Evolutionary conservation across 768 basidiomycete genomes (phyloP).

Genomic region (Hypholoma fasciculare): DNA sequence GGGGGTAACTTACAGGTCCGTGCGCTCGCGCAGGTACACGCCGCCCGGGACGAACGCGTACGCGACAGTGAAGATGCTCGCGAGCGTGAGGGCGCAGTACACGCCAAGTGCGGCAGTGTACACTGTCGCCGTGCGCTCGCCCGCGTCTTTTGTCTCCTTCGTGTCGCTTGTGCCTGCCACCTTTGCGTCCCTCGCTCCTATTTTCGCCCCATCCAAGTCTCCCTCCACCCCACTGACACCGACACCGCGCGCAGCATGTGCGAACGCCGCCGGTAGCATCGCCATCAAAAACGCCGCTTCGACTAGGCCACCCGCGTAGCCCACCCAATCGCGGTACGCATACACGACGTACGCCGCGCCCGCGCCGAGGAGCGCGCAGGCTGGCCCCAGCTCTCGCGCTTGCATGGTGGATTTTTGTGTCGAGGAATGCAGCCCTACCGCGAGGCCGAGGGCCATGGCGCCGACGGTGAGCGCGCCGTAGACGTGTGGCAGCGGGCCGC

Average conservation of each 20-base stretch:
- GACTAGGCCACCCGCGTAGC: constrained; percentile 67
- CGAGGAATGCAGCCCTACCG: constrained; percentile 31
- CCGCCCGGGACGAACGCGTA: constrained; percentile 92
- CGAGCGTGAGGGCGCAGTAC: constrained; percentile 62
- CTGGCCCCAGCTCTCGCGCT: no score
- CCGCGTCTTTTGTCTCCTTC: not conserved
- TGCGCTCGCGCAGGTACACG: constrained; percentile 70
- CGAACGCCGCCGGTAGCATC: constrained; percentile 55
- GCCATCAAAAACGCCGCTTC: constrained; percentile 67
- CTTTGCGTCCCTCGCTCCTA: not conserved
- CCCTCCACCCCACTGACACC: not conserved
- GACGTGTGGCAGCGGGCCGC: constrained; percentile 72
- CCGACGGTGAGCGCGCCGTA: constrained; percentile 70
- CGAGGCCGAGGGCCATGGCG: constrained; percentile 58
- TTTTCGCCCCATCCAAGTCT: not conserved
- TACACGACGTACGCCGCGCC: constrained; percentile 36
- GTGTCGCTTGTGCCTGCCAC: no score
- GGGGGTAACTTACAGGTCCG: constrained; percentile 55
- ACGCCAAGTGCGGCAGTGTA: constrained; percentile 59
- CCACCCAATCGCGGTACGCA: constrained; percentile 61
- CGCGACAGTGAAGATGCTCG: constrained; percentile 81
- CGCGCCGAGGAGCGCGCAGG: no score
- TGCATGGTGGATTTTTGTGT: no score
- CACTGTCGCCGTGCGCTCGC: constrained; percentile 43
- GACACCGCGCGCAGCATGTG: constrained; percentile 24